A percentile compares a stretch with the other conserved stretches of the same genome.
Evolutionary conservation across 1,284 basidiomycete species (phyloP).

Genomic region (Amylostereum chailletii): DNA sequence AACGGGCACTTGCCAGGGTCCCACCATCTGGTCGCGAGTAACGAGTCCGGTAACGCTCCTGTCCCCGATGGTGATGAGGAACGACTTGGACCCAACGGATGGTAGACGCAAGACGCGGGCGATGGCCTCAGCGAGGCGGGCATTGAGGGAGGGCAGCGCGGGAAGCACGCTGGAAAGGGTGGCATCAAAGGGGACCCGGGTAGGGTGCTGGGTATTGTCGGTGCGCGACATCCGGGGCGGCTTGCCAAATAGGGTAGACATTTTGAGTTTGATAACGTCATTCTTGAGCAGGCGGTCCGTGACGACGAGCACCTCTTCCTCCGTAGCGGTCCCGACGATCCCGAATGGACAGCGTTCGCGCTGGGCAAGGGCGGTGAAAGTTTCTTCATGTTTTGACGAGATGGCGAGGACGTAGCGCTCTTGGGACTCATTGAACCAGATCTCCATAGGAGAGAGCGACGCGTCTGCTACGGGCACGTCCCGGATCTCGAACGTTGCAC

Average conservation of each 20-base stretch:
- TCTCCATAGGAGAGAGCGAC: slow-evolving; percentile 98
- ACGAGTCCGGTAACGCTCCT: slow-evolving; percentile 92
- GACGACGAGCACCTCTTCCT: slow-evolving; percentile 78
- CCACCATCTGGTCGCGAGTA: slow-evolving; percentile 97
- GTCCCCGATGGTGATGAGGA: slow-evolving; percentile 98
- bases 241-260: slow-evolving; percentile 96
- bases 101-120: slow-evolving; percentile 86
- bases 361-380: slow-evolving; percentile 74
- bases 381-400: slow-evolving; percentile 43
- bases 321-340: slow-evolving; percentile 82
- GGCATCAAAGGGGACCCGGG: slow-evolving; percentile 61
- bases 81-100: slow-evolving; percentile 91
- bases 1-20: slow-evolving; percentile 97
- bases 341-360: slow-evolving; percentile 92
- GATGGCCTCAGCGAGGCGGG: slow-evolving; percentile 54
- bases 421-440: slow-evolving; percentile 99
- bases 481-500: slow-evolving; percentile 91
- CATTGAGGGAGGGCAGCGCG: slow-evolving; percentile 21
- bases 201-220: slow-evolving; percentile 48
- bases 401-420: slow-evolving; percentile 96
- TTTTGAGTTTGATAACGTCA: slow-evolving; percentile 84
- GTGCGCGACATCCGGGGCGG: slow-evolving; percentile 86
- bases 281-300: slow-evolving; percentile 78
- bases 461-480: slow-evolving; percentile 89
- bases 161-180: slow-evolving; percentile 64